A percentile compares a stretch with the other conserved stretches of the same genome.
phyloP scores from a whole-genome alignment of 179 eudicot genomes.

The Spinacia oleracea region DNA sequence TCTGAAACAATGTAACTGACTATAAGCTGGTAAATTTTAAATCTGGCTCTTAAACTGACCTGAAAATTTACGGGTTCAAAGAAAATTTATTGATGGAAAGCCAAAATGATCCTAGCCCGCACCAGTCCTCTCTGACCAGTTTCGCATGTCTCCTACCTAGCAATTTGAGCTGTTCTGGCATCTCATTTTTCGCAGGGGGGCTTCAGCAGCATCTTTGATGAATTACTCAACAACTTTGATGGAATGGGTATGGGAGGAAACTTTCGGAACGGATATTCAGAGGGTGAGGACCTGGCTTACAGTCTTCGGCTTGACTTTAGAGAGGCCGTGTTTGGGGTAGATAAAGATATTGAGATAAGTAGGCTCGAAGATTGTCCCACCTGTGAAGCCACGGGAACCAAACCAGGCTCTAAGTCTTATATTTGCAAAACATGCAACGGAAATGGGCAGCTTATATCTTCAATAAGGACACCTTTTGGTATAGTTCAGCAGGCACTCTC shows the following conservation, averaged over 20 bases:
- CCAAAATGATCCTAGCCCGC: not conserved
- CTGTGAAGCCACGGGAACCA: slow-evolving; percentile 84
- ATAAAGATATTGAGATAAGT: slow-evolving; percentile 72
- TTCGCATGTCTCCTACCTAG: not conserved
- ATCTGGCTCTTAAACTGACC: not conserved
- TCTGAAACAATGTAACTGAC: not conserved
- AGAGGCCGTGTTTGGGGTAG: slow-evolving; percentile 85
- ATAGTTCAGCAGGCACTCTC: slow-evolving; percentile 77
- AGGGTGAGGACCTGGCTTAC: slow-evolving; percentile 74
- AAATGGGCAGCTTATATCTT: slow-evolving; percentile 79
- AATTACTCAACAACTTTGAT: slow-evolving; percentile 65
- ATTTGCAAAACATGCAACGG: slow-evolving; percentile 75
- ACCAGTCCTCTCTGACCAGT: not conserved
- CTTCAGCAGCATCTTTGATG: slow-evolving; percentile 82
- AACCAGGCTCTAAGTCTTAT: slow-evolving; percentile 65
- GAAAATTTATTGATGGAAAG: not conserved
- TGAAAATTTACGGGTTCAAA: not conserved
- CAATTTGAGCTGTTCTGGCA: not conserved
- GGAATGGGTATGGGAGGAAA: slow-evolving; percentile 83
- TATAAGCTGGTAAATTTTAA: not conserved
- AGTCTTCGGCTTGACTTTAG: slow-evolving; percentile 65
- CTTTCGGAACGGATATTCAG: slow-evolving; percentile 55
- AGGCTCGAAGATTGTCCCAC: slow-evolving; percentile 75
- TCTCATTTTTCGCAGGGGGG: slow-evolving; percentile 67
- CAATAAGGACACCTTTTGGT: slow-evolving; percentile 88